phyloP scores from a whole-genome alignment of 257 asterid species.

The Penstemon barbatus region DNA sequence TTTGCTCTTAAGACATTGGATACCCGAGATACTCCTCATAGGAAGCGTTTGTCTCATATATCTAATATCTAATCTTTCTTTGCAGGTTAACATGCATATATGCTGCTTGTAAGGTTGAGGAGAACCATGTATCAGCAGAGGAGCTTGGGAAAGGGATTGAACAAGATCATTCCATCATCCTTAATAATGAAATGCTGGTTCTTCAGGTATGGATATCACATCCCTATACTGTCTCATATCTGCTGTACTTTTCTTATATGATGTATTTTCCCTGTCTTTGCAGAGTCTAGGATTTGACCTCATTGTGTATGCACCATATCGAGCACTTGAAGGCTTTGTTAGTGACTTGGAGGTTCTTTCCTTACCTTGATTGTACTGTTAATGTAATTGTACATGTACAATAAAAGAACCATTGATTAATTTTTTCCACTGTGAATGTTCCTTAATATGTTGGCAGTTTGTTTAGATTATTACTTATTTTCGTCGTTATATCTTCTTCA shows the following conservation, averaged over 20 bases:
- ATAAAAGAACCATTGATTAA: neutral
- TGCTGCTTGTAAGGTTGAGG: conserved; percentile 97
- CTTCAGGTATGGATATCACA: conserved; percentile 63
- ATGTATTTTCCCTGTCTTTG: conserved; percentile 30
- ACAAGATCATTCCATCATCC: conserved; percentile 89
- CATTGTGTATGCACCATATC: conserved; percentile 92
- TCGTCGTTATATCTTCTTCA: conserved; percentile 6
- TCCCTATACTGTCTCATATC: conserved; percentile 2
- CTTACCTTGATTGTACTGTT: conserved; percentile 1
- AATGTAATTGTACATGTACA: conserved; percentile 19
- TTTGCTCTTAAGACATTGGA: neutral
- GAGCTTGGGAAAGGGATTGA: conserved; percentile 99
- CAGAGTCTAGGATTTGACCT: conserved; percentile 97
- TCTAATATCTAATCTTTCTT: conserved; percentile 7
- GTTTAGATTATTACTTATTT: conserved; percentile 14
- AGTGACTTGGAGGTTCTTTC: conserved; percentile 68
- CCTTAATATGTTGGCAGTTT: conserved; percentile 3
- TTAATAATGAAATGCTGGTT: conserved; percentile 89
- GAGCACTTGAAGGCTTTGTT: conserved; percentile 83
- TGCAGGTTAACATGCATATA: conserved; percentile 95
- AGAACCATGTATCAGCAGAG: conserved; percentile 98
- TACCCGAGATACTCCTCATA: neutral
- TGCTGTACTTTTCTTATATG: conserved; percentile 19
- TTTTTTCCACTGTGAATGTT: conserved; percentile 1
- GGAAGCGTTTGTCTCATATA: conserved; percentile 7